Evolutionary conservation across 768 basidiomycete genomes (phyloP), one percentile per base, ranked within the genome.

Genomic region (Ramaria rubella): DNA sequence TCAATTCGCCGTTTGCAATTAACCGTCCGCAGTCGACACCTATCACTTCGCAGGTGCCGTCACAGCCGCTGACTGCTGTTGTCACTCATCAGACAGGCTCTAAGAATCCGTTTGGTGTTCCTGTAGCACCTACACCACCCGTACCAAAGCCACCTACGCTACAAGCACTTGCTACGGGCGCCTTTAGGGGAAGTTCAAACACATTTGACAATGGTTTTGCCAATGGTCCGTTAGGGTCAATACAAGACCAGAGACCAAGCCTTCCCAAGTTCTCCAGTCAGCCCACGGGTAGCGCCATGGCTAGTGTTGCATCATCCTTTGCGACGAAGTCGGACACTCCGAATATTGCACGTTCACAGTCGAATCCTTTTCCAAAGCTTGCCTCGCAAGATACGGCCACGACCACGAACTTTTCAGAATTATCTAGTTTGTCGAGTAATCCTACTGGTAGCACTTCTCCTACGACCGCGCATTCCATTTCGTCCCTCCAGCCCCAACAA

Each of bases 21-120:
- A 57, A 55, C 29, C 31, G 56, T 21, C 59, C 56, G 19, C 55
- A 48, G 52, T 52, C 59, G 21, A 58, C 57, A 5, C 57, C 57
- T 19, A 51, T 58, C n/a, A 50, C 57, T 5, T 23, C 30, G 48
- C 58, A 60, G 31, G 65, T 60, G 48, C 64, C 59, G 17, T n/a
- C 45, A 4, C 64, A 69, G 53, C 48, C 61, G 30, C 14, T 46
- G 61, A 63, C 31, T 40, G 60, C 40, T 6, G 78, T 97, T 26
- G 85, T 82, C 63, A 78, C 93, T 5, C 94, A 98, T 68, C 83
- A 87, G 67, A 99, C 96, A 3, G 95, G 96, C 26, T 90, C 91
- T 6, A 85, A 83, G 62, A 99, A 99, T 77, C 96, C 96, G 3
- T 99, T 99, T 61, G 94, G 93, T 5, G 80, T 82, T 29, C 81